A percentile compares a stretch with the other conserved stretches of the same genome.
phyloP scores from a whole-genome alignment of 345 rosid genomes.

The Abelmoschus esculentus region DNA sequence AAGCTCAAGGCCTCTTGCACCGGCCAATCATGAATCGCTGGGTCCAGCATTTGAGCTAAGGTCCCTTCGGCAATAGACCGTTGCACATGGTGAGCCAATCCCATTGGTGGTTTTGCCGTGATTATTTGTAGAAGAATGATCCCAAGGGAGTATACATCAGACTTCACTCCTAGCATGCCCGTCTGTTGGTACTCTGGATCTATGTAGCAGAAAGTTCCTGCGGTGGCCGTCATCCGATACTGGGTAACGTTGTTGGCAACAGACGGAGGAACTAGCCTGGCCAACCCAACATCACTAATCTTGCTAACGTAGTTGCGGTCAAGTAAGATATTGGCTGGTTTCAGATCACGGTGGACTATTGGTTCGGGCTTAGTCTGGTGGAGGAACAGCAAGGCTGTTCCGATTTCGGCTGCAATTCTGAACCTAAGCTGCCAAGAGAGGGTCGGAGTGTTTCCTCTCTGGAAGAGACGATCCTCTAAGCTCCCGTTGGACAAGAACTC shows the following conservation, averaged over 20 bases:
- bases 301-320: constrained; percentile 85
- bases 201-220: constrained; percentile 89
- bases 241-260: constrained; percentile 77
- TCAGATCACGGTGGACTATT: constrained; percentile 79
- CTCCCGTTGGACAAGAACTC: constrained; percentile 90
- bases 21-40: constrained; percentile 65
- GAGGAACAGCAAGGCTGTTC: constrained; percentile 64
- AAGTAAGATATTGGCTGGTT: constrained; percentile 75
- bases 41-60: constrained; percentile 54
- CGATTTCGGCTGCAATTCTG: constrained; percentile 73
- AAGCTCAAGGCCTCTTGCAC: constrained; percentile 54
- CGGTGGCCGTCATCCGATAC: constrained; percentile 76
- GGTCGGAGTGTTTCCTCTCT: constrained; percentile 47
- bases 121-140: constrained; percentile 67
- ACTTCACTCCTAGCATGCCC: constrained; percentile 79
- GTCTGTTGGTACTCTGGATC: constrained; percentile 95
- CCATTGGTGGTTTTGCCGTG: constrained; percentile 77
- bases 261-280: constrained; percentile 78
- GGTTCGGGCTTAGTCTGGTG: constrained; percentile 94
- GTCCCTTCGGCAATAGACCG: constrained; percentile 52
- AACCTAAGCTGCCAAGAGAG: constrained; percentile 83
- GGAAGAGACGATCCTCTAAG: constrained; percentile 68
- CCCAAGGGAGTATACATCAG: constrained; percentile 74
- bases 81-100: constrained; percentile 62
- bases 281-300: constrained; percentile 85